Percentiles rank a stretch among this genome's conserved stretches.
phyloP scores from a whole-genome alignment of 768 basidiomycete genomes.

The Suillus decipiens region DNA sequence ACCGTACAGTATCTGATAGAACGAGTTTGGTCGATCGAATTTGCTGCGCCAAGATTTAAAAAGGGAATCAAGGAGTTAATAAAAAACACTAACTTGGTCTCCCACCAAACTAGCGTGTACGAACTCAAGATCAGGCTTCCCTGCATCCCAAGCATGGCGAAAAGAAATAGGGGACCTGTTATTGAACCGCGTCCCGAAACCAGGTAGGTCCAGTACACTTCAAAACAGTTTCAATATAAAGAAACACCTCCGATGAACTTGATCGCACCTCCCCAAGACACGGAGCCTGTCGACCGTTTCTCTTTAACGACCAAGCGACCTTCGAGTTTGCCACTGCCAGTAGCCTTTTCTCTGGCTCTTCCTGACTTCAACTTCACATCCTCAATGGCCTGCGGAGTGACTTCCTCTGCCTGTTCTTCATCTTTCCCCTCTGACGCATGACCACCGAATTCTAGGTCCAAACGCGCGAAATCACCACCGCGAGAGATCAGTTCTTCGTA shows the following conservation, averaged over 20 bases:
- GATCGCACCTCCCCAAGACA: slow-evolving; percentile 46
- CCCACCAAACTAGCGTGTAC: slow-evolving; percentile 76
- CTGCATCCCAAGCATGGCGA: slow-evolving; percentile 60
- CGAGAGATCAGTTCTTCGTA: slow-evolving; percentile 51
- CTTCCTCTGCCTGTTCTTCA: slow-evolving; percentile 31
- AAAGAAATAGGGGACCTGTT: slow-evolving; percentile 51
- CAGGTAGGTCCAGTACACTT: slow-evolving; percentile 64
- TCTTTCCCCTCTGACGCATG: slow-evolving; percentile 35
- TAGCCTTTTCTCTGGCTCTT: slow-evolving; percentile 34
- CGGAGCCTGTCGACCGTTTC: slow-evolving; percentile 63
- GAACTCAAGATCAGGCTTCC: slow-evolving; percentile 59
- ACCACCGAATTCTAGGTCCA: slow-evolving; percentile 65
- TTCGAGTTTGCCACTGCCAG: slow-evolving; percentile 63
- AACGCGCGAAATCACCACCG: slow-evolving; percentile 55
- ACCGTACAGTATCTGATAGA: slow-evolving; percentile 69
- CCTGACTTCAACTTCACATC: slow-evolving; percentile 41
- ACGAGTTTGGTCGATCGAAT: slow-evolving; percentile 50
- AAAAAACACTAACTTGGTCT: slow-evolving; percentile 47
- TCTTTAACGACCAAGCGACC: slow-evolving; percentile 69
- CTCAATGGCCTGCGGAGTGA: slow-evolving; percentile 25
- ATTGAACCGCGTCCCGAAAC: slow-evolving; percentile 52
- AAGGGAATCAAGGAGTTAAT: background rate
- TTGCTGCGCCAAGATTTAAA: slow-evolving; percentile 31
- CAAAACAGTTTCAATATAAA: background rate
- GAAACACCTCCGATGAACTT: background rate